Conservation (phyloP, 192 early-diverging fungal species). For the Pilaira anomala region DNA sequence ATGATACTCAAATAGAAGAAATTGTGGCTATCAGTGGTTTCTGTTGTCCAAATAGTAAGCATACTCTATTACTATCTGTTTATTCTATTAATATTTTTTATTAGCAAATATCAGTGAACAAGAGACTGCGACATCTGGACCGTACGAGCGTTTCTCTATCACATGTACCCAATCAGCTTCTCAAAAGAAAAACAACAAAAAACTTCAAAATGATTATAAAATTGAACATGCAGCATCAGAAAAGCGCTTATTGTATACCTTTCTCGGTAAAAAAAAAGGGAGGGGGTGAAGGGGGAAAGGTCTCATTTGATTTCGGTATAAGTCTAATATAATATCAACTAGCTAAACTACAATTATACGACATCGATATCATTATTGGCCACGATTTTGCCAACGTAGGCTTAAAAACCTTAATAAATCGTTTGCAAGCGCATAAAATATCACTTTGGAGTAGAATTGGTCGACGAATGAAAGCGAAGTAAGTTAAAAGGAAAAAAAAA, state of each 20-base stretch:
- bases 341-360: constrained; percentile 66
- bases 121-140: neutral
- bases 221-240: neutral
- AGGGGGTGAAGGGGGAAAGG: too few species aligned
- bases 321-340: constrained; percentile 41
- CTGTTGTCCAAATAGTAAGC: constrained; percentile 46
- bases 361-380: constrained; percentile 92
- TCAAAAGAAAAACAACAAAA: neutral
- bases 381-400: constrained; percentile 97
- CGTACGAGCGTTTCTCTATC: neutral
- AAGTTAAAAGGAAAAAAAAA: constrained; percentile 22
- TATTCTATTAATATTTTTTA: neutral
- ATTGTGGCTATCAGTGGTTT: constrained; percentile 72
- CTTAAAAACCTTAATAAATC: constrained; percentile 89
- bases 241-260: neutral
- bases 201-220: neutral
- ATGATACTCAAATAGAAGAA: constrained; percentile 73
- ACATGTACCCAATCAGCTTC: neutral
- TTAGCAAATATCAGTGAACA: constrained; percentile 1
- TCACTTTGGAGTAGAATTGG: constrained; percentile 86
- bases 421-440: constrained; percentile 86
- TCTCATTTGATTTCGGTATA: neutral
- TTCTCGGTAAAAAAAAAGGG: constrained; percentile 9
- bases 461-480: constrained; percentile 71
- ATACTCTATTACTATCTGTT: neutral